Evolutionary conservation across 2,329 filamentous ascomycete genomes (phyloP), one percentile per base, ranked within the genome.

Genomic region (Biscogniauxia sp.): DNA sequence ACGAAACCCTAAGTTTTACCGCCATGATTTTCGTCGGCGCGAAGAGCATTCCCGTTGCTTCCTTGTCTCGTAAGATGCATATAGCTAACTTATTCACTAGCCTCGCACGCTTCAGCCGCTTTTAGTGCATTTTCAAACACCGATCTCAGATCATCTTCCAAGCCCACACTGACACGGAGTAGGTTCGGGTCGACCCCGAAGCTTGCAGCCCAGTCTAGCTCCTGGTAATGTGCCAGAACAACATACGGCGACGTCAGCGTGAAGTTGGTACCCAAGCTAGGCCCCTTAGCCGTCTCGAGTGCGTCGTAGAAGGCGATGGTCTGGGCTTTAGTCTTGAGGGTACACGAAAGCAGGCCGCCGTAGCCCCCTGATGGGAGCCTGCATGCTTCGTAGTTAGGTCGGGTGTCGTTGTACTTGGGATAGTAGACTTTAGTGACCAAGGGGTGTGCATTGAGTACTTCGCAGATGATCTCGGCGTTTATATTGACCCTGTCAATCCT

Each of bases 211-310:
- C 95, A 99, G n/a, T 93, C 88, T 51, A 98, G 76, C 79, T 99
- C 95, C 53, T 84, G 82, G 70, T 95, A 99, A 75, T 99, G 95
- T 4, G 95, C 95, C 32, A 99, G 77, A 37, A 99, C 80, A 20
- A 95, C 92, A 74, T 97, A 99, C 0, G 95, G 95, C 54, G 89
- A 96, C 60, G 89, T 89, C 45, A 99, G 80, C 0, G 95, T 98
- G 74, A 99, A 99, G 75, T 99, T 99, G 0, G 95, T 98, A 1
- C 95, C 95, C 55, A 99, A 80, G 75, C 93, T 97, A 0, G 95
- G 95, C 0, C 95, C 95, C 76, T 99, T 99, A 49, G 92, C 88
- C 1, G 93, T 95, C 64, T 96, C 87, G 17, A 99, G 79, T 13
- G 85, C 83, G 76, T 99, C 93, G 75, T 90, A 97, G 74, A 98